Evolutionary conservation across 352 stramenopile genomes (phyloP).

Genomic region (Globisporangium apiculatum): DNA sequence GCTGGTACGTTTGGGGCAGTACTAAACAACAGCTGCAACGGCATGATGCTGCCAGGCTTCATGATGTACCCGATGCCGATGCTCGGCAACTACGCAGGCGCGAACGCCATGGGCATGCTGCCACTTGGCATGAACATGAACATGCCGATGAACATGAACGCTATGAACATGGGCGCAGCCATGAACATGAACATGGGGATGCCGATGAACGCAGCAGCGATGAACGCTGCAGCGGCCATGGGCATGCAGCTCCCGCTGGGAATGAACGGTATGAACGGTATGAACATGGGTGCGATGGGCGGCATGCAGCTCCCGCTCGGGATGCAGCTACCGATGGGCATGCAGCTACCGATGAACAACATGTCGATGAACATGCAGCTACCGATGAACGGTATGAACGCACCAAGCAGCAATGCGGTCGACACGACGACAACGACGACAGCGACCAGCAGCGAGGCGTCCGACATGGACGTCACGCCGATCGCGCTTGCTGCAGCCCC

Average conservation of each 20-base stretch:
- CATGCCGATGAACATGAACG: slow-evolving; percentile 26
- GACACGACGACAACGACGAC: not conserved
- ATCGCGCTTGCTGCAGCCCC: slow-evolving; percentile 2
- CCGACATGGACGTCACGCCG: slow-evolving; percentile 2
- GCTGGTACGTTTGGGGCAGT: not conserved
- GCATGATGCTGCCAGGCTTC: slow-evolving; percentile 79
- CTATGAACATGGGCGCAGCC: slow-evolving; percentile 19
- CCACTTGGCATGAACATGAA: slow-evolving; percentile 26
- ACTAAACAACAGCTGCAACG: slow-evolving; percentile 6
- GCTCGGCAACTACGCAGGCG: slow-evolving; percentile 49
- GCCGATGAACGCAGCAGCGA: slow-evolving; percentile 9
- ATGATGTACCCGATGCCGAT: slow-evolving; percentile 81
- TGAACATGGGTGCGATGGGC: slow-evolving; percentile 6
- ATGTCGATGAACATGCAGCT: not conserved
- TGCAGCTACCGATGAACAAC: not conserved
- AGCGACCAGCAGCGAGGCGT: not conserved
- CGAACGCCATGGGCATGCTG: slow-evolving; percentile 28
- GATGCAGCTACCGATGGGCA: not conserved
- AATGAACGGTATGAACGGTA: slow-evolving; percentile 8
- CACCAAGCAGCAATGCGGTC: slow-evolving; percentile 1
- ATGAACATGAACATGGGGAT: slow-evolving; percentile 22
- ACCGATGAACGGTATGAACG: not conserved
- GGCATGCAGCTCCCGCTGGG: slow-evolving; percentile 25
- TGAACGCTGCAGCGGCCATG: slow-evolving; percentile 14
- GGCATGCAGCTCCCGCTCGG: slow-evolving; percentile 3